Percentiles rank a stretch among this genome's conserved stretches.
Evolutionary conservation across 2,329 filamentous ascomycete species (phyloP).

Genomic region (Diaporthe longicolla): DNA sequence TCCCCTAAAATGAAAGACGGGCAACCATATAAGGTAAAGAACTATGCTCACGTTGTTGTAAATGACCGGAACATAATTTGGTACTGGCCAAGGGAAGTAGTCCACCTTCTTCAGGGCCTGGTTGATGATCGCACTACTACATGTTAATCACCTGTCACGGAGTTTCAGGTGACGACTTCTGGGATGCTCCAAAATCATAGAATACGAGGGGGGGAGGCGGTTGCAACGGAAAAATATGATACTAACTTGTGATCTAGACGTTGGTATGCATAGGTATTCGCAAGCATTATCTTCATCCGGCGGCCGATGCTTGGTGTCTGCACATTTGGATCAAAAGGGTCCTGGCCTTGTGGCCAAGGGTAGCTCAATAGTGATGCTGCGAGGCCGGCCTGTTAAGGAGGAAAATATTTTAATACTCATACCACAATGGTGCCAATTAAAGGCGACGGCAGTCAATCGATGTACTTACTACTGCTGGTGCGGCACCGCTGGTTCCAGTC

Average conservation of each 20-base stretch:
- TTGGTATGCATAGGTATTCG: not conserved
- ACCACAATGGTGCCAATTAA: too few species aligned
- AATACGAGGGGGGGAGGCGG: too few species aligned
- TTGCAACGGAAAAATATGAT: too few species aligned
- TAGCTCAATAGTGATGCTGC: conserved; percentile 11
- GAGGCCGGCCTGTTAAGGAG: not conserved
- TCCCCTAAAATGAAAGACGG: too few species aligned
- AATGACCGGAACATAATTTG: not conserved
- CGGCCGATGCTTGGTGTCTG: not conserved
- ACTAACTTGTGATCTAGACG: not conserved
- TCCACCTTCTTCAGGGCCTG: not conserved
- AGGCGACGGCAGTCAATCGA: too few species aligned
- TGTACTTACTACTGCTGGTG: conserved; percentile 7
- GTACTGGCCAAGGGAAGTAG: not conserved
- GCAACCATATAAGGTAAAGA: too few species aligned
- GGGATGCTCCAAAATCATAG: too few species aligned
- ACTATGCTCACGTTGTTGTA: not conserved
- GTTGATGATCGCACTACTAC: not conserved
- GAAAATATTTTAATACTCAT: not conserved
- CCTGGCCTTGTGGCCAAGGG: not conserved
- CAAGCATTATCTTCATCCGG: conserved; percentile 1
- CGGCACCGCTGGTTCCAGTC: not conserved
- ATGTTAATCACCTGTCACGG: too few species aligned
- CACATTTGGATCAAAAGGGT: not conserved
- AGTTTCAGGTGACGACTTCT: too few species aligned